Conservation (phyloP, 345 rosid genomes). For the Carallia brachiata region DNA sequence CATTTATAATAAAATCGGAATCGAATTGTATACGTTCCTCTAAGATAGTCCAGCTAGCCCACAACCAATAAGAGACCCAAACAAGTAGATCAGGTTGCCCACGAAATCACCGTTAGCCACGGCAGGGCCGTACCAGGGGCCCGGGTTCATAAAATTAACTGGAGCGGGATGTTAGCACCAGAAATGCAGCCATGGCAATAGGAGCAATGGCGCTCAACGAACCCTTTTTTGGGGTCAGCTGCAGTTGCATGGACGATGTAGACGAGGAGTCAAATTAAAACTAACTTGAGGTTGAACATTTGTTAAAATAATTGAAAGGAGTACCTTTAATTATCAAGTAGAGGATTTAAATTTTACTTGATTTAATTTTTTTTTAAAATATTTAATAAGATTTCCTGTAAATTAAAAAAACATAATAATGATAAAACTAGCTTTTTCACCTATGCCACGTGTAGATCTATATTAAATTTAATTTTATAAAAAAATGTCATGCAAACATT, state of each 20-base stretch:
- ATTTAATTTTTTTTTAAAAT: too few species aligned
- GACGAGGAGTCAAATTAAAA: too few species aligned
- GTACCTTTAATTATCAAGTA: too few species aligned
- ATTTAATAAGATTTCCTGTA: too few species aligned
- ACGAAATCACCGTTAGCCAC: slow-evolving; percentile 76
- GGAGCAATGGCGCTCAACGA: slow-evolving; percentile 84
- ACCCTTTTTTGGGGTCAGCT: slow-evolving; percentile 89
- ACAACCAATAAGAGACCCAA: slow-evolving; percentile 78
- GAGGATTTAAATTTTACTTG: too few species aligned
- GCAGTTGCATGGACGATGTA: slow-evolving; percentile 53
- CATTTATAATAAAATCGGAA: background rate
- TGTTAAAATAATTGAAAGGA: too few species aligned
- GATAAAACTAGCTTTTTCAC: too few species aligned
- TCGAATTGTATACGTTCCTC: slow-evolving; percentile 52
- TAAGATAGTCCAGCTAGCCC: slow-evolving; percentile 79
- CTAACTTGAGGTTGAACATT: too few species aligned
- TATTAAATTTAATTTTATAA: too few species aligned
- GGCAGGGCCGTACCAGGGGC: slow-evolving; percentile 89
- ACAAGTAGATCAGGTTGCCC: slow-evolving; percentile 90
- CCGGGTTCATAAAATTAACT: slow-evolving; percentile 66
- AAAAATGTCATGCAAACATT: too few species aligned
- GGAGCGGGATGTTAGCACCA: slow-evolving; percentile 66
- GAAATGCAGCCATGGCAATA: slow-evolving; percentile 89
- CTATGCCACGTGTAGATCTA: too few species aligned
- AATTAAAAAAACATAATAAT: too few species aligned